Evolutionary conservation across 2,329 filamentous ascomycete species (phyloP), one percentile per base, ranked within the genome.

Genomic region (Emmonsiellopsis sp.): DNA sequence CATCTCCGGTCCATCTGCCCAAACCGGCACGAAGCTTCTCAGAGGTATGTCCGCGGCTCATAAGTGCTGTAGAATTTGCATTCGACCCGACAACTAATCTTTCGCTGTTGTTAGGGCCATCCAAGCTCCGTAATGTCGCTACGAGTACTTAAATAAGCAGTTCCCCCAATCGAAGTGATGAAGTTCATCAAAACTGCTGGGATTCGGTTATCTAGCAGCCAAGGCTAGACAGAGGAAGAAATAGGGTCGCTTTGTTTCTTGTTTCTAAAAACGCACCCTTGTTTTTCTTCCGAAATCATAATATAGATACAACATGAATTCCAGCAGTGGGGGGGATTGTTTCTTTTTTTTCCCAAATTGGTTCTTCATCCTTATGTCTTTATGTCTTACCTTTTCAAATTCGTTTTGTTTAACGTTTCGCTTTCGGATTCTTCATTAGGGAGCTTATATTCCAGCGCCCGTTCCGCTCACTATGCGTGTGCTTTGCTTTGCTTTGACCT

Each of bases 101-200:
- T 47, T 3, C 26, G 15, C 10, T 48, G 10, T 49, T 26, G 20
- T 16, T 26, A 73, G 70, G 70, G 65, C 68, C 70, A 71, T 73
- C 70, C 69, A 71, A 71, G 68, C 70, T 73, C 65, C 67, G 63
- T 64, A 65, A 62, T 58, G 63, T 67, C 57, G 61, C 63, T 58
- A 66, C 63, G 59, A 58, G 54, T 51, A 55, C 55, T 50, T 58
- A 55, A 52, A 48, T 13, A 43, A 40, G 20, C 20, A 26, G 20
- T 26, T 26, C 31, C 38, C 8, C 3, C 30, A 37, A 37, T 31
- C 43, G 3, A n/a, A n/a, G 7, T 34, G 26, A 15, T 26, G 20
- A 26, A 26, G 20, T 26, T 32, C 13, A 46, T 26, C 7, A 46
- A 46, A 15, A 20, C 30, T 32, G 11, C 7, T 15, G 34, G 45